A percentile compares a stretch with the other conserved stretches of the same genome.
Evolutionary conservation across 2,329 filamentous ascomycete genomes (phyloP).

Genomic region (Monilinia vaccinii-corymbosi): DNA sequence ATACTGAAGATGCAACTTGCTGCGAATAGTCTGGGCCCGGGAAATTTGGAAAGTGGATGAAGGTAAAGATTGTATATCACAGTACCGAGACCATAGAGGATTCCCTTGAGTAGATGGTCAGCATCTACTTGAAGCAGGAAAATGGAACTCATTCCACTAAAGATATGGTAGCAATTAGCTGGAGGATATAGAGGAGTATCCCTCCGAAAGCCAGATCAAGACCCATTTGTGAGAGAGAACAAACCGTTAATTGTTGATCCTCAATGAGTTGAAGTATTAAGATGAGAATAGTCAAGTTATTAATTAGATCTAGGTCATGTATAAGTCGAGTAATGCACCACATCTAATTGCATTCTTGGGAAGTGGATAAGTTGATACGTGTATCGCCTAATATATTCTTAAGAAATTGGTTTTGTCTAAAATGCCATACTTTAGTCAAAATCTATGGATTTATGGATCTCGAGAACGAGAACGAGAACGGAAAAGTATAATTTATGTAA

Average conservation of each 20-base stretch:
- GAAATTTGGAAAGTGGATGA: conserved; percentile 28
- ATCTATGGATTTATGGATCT: no score
- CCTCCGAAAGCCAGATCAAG: background rate
- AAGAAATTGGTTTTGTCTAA: no score
- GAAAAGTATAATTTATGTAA: no score
- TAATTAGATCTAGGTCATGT: background rate
- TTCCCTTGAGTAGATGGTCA: background rate
- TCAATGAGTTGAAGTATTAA: background rate
- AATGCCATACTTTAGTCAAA: no score
- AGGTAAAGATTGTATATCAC: conserved; percentile 15
- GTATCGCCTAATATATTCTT: no score
- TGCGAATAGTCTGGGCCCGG: conserved; percentile 24
- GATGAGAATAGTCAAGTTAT: background rate
- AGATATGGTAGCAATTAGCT: background rate
- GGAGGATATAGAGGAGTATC: background rate
- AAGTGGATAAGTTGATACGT: background rate
- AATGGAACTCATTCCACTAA: background rate
- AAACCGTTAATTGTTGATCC: background rate
- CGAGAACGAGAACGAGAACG: no score
- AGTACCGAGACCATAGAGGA: background rate
- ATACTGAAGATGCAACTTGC: conserved; percentile 8
- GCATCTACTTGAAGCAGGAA: background rate
- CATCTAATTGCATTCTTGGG: background rate
- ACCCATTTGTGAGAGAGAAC: background rate
- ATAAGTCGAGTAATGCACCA: background rate